Percentiles rank a stretch among this genome's conserved stretches.
Conservation (phyloP, 1,284 basidiomycete species). For the Bondarzewia mesenterica region DNA sequence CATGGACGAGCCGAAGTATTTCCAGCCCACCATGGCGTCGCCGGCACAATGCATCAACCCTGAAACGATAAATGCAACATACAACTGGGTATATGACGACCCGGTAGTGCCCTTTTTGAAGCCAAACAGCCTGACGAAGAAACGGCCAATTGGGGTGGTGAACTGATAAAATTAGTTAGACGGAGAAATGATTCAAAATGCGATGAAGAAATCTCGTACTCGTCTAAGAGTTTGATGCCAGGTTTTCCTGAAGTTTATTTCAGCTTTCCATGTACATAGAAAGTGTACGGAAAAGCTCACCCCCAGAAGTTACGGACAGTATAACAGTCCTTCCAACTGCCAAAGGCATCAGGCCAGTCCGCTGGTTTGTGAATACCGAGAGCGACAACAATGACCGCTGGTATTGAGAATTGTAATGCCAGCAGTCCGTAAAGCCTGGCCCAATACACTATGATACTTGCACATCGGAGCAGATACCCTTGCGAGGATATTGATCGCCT, state of each 20-base stretch:
- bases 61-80: constrained; percentile 23
- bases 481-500: neutral
- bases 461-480: neutral
- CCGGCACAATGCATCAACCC: constrained; percentile 20
- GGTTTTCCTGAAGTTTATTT: constrained; percentile 20
- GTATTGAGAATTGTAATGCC: constrained; percentile 16
- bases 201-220: constrained; percentile 10
- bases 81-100: constrained; percentile 25
- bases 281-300: constrained; percentile 16
- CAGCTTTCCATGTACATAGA: neutral
- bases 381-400: constrained; percentile 17
- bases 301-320: constrained; percentile 29
- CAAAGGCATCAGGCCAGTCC: constrained; percentile 27
- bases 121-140: constrained; percentile 9
- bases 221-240: constrained; percentile 24
- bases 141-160: constrained; percentile 16
- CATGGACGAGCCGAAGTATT: constrained; percentile 14
- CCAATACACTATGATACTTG: neutral
- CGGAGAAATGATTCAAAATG: neutral
- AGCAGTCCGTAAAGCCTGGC: constrained; percentile 12
- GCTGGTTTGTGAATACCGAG: constrained; percentile 15
- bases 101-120: constrained; percentile 15
- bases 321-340: constrained; percentile 25
- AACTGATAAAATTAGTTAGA: constrained; percentile 10
- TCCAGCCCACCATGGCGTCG: constrained; percentile 14